Conservation (phyloP, 768 basidiomycete species). For the Wakefieldia striispora region DNA sequence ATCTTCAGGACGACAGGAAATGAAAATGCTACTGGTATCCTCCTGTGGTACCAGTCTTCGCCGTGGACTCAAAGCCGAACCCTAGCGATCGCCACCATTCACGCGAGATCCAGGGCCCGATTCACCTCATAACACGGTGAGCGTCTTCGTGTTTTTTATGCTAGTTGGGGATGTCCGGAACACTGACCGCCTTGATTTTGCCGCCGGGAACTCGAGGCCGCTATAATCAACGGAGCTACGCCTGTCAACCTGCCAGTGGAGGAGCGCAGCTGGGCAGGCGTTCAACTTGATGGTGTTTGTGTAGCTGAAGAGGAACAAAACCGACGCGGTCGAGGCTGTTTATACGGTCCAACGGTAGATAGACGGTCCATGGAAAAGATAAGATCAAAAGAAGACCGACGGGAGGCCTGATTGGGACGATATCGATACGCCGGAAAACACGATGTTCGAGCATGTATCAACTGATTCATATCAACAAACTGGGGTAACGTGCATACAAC, state of each 20-base stretch:
- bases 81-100: conserved; percentile 16
- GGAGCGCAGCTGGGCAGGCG: too few relatives aligned
- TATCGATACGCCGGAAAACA: too few relatives aligned
- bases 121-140: conserved; percentile 8
- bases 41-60: conserved; percentile 8
- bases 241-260: neutral
- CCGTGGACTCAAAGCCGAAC: conserved; percentile 28
- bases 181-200: conserved; percentile 40
- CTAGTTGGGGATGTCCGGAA: conserved; percentile 32
- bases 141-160: conserved; percentile 41
- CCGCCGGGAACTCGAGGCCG: conserved; percentile 35
- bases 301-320: neutral
- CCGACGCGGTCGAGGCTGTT: neutral
- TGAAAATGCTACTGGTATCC: conserved; percentile 27
- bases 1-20: conserved; percentile 39
- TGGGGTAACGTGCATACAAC: neutral
- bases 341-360: neutral
- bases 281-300: conserved; percentile 1
- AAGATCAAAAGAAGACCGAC: conserved; percentile 5
- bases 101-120: neutral
- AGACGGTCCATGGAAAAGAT: neutral
- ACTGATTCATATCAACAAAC: conserved; percentile 6
- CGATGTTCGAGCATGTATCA: too few relatives aligned
- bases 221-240: conserved; percentile 31
- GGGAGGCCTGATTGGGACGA: neutral